These are phyloP conservation scores for Bipolaris cookei DNA, from an alignment of 2,329 filamentous ascomycete genomes.

Conservation along the genomic window DNA sequence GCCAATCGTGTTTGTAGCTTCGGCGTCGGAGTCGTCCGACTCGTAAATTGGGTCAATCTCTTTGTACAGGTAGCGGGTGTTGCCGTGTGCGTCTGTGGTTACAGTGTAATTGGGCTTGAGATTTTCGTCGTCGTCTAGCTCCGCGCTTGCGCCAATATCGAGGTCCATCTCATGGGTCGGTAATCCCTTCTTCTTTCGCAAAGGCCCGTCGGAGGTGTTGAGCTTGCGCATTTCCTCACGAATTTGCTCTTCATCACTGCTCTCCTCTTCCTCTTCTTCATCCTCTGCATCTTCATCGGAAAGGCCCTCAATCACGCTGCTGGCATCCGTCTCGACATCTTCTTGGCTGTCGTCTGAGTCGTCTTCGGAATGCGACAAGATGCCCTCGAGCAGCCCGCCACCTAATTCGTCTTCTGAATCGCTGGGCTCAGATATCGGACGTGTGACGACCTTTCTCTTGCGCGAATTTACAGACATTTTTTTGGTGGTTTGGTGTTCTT, in stretches of 20 bases:
- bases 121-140: conserved; percentile 40
- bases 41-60: conserved; percentile 96
- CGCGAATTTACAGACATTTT: conserved; percentile 56
- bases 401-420: conserved; percentile 46
- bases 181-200: conserved; percentile 24
- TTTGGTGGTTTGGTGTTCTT: conserved; percentile 2
- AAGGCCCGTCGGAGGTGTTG: conserved; percentile 43
- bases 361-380: conserved; percentile 52
- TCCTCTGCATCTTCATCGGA: conserved; percentile 43
- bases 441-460: conserved; percentile 54
- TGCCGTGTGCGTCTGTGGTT: conserved; percentile 85
- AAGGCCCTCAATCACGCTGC: conserved; percentile 42
- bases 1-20: conserved; percentile 87
- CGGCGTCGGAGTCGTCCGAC: conserved; percentile 89
- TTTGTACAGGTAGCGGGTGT: conserved; percentile 86
- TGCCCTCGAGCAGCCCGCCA: conserved; percentile 51
- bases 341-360: conserved; percentile 41
- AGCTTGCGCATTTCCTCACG: conserved; percentile 54
- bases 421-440: conserved; percentile 40
- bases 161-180: conserved; percentile 26
- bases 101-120: conserved; percentile 62
- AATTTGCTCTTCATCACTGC: conserved; percentile 52
- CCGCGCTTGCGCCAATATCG: conserved; percentile 28
- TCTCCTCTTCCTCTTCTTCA: conserved; percentile 44
- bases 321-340: conserved; percentile 38